Conservation (phyloP, 1,139 yeast species). For the Hemisphaericaspora lyxosophila region DNA sequence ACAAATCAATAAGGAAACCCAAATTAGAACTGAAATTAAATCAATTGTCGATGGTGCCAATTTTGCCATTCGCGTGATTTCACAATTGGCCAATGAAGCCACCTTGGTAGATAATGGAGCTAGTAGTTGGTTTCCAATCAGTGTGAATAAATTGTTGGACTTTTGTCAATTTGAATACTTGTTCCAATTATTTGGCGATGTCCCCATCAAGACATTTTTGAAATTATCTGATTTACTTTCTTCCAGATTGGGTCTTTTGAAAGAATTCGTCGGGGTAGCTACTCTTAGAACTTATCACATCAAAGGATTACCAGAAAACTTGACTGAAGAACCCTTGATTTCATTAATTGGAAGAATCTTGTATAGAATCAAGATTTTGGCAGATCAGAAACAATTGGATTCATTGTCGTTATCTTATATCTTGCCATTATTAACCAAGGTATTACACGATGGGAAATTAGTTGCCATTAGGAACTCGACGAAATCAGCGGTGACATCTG, state of each 20-base stretch:
- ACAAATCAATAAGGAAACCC: slow-evolving; percentile 61
- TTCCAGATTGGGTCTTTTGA: slow-evolving; percentile 50
- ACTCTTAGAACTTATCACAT: slow-evolving; percentile 55
- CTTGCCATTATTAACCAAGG: slow-evolving; percentile 68
- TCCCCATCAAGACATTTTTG: slow-evolving; percentile 40
- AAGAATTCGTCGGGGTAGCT: slow-evolving; percentile 64
- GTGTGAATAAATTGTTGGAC: slow-evolving; percentile 47
- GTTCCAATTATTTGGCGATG: slow-evolving; percentile 39
- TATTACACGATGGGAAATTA: slow-evolving; percentile 58
- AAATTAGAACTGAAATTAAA: slow-evolving; percentile 50
- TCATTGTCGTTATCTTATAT: slow-evolving; percentile 67
- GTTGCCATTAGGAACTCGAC: slow-evolving; percentile 52
- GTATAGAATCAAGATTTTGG: slow-evolving; percentile 71
- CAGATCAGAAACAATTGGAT: slow-evolving; percentile 74
- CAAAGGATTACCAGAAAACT: slow-evolving; percentile 38
- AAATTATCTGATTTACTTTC: slow-evolving; percentile 43
- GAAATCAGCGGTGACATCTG: slow-evolving; percentile 53
- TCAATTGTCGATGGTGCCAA: slow-evolving; percentile 35
- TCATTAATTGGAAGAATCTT: slow-evolving; percentile 64
- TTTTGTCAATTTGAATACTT: slow-evolving; percentile 38
- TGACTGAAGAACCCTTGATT: slow-evolving; percentile 50
- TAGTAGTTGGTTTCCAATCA: slow-evolving; percentile 67
- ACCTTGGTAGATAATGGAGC: slow-evolving; percentile 65
- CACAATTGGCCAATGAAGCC: slow-evolving; percentile 53
- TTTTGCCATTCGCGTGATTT: slow-evolving; percentile 54